phyloP scores from a whole-genome alignment of 805 yeast genomes.

The Ogataea ganodermae region DNA sequence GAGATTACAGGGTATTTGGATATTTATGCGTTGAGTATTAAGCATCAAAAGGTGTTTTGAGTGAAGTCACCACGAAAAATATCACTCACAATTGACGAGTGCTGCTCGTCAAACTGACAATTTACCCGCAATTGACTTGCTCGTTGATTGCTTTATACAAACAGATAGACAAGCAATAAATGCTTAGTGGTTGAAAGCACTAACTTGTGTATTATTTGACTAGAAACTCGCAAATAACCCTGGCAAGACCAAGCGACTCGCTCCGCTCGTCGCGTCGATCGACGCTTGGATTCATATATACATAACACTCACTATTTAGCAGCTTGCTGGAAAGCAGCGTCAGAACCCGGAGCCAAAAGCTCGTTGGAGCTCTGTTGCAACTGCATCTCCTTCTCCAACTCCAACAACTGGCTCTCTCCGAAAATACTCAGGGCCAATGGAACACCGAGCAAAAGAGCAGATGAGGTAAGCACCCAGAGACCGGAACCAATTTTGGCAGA shows the following conservation, averaged over 20 bases:
- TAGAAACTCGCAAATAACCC: too few relatives aligned
- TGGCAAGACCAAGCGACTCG: too few relatives aligned
- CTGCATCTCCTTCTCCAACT: conserved; percentile 89
- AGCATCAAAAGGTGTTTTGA: conserved; percentile 61
- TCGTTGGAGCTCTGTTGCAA: conserved; percentile 72
- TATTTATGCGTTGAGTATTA: conserved; percentile 81
- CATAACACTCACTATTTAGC: conserved; percentile 1
- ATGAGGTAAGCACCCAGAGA: conserved; percentile 84
- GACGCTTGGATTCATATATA: background rate
- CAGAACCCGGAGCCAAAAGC: conserved; percentile 69
- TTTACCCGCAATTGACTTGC: too few relatives aligned
- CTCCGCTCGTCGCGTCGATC: too few relatives aligned
- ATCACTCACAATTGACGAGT: too few relatives aligned
- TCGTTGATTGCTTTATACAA: too few relatives aligned
- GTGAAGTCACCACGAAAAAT: too few relatives aligned
- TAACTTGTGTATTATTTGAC: too few relatives aligned
- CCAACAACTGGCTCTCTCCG: conserved; percentile 90
- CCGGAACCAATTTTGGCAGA: conserved; percentile 68
- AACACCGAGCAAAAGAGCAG: conserved; percentile 84
- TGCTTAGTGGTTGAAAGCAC: too few relatives aligned
- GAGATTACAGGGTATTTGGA: conserved; percentile 80
- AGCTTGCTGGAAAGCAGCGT: conserved; percentile 39
- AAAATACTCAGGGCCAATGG: conserved; percentile 89
- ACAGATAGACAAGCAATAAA: too few relatives aligned
- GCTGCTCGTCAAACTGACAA: too few relatives aligned